Conservation (phyloP, 495 filamentous ascomycete genomes). For the Penicillium canescens region DNA sequence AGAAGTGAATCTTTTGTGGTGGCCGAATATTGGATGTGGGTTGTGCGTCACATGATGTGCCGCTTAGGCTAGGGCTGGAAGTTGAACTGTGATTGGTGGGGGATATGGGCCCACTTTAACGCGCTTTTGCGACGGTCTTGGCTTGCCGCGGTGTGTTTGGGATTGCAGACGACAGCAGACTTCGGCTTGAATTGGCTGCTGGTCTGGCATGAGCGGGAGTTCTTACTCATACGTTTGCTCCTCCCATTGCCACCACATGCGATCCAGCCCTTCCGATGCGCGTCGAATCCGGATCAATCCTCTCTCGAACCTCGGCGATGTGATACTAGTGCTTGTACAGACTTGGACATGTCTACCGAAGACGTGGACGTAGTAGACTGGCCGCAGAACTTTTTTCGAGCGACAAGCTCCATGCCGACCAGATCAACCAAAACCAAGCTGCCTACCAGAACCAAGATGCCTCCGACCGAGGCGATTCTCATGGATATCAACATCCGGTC, state of each 20-base stretch:
- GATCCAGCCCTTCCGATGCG: neutral
- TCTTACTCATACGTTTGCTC: no score
- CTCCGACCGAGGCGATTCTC: no score
- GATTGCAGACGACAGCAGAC: no score
- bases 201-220: no score
- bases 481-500: no score
- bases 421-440: neutral
- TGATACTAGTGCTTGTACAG: neutral
- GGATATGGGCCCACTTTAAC: neutral
- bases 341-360: neutral
- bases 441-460: neutral
- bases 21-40: constrained; percentile 30
- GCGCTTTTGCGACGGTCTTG: no score
- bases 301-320: neutral
- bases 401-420: neutral
- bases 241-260: no score
- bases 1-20: constrained; percentile 26
- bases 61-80: constrained; percentile 28
- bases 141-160: no score
- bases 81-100: constrained; percentile 24
- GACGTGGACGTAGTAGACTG: constrained; percentile 4
- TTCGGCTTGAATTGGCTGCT: no score
- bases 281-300: neutral
- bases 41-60: constrained; percentile 46
- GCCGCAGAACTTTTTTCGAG: constrained; percentile 1